These are phyloP conservation scores for Candida dubliniensis DNA, from an alignment of 1,139 yeast genomes.

Conservation along the genomic window DNA sequence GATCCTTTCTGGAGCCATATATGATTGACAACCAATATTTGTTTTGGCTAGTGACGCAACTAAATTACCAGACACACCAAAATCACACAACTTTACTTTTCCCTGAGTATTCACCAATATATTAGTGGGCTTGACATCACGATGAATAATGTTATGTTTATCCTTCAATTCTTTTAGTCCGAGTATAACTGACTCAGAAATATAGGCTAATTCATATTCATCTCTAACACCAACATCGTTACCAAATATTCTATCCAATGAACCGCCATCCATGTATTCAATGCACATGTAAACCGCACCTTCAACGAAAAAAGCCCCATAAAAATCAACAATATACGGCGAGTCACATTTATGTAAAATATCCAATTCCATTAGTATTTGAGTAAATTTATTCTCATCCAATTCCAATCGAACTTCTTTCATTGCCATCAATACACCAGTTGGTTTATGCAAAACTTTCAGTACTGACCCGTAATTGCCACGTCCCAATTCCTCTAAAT, in stretches of 20 bases:
- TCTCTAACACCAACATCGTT: constrained; percentile 73
- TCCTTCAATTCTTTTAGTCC: constrained; percentile 86
- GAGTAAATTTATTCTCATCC: constrained; percentile 88
- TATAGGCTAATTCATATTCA: constrained; percentile 70
- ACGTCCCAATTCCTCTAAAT: constrained; percentile 82
- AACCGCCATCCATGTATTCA: constrained; percentile 98
- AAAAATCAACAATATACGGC: constrained; percentile 90
- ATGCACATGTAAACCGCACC: constrained; percentile 99
- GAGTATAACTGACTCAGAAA: constrained; percentile 75
- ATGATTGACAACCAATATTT: constrained; percentile 96
- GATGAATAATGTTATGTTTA: constrained; percentile 86
- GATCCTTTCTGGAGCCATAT: constrained; percentile 99
- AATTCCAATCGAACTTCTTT: constrained; percentile 90
- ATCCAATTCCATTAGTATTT: constrained; percentile 93
- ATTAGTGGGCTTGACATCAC: constrained; percentile 97
- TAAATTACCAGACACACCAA: constrained; percentile 93
- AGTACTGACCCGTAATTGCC: constrained; percentile 97
- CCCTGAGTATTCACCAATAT: constrained; percentile 80
- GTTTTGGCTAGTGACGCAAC: constrained; percentile 96
- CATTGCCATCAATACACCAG: constrained; percentile 93
- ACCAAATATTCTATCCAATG: constrained; percentile 81
- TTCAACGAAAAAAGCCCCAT: constrained; percentile 95
- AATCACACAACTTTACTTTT: constrained; percentile 88
- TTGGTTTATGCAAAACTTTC: constrained; percentile 91
- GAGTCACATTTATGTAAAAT: constrained; percentile 87